phyloP scores from a whole-genome alignment of 176 grass and related monocot genomes.

The Aegilops tauschii region DNA sequence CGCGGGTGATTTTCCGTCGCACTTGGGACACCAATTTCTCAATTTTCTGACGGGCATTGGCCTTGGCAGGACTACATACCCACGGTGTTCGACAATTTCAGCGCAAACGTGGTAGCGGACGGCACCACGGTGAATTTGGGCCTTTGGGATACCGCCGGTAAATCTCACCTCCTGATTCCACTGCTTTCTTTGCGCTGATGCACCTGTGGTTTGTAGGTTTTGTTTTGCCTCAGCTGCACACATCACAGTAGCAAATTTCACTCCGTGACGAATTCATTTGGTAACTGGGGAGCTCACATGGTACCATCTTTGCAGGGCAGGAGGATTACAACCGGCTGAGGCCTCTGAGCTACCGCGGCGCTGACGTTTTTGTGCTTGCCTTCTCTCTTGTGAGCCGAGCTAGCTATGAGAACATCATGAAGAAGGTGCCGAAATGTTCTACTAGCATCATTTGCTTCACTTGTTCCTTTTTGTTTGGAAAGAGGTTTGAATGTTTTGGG shows the following conservation, averaged over 20 bases:
- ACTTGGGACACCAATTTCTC: neutral
- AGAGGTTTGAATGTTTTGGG: neutral
- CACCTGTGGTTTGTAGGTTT: neutral
- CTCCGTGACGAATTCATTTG: neutral
- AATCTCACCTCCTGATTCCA: neutral
- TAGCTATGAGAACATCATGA: conserved; percentile 98
- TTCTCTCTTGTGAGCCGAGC: conserved; percentile 97
- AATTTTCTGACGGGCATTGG: neutral
- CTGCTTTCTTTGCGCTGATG: neutral
- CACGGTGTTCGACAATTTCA: conserved; percentile 99
- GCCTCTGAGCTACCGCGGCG: conserved; percentile 94
- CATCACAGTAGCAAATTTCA: neutral
- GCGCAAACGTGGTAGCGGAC: conserved; percentile 87
- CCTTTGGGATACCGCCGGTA: conserved; percentile 98
- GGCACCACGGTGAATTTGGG: conserved; percentile 90
- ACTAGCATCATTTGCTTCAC: neutral
- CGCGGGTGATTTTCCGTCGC: neutral
- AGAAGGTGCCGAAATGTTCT: conserved; percentile 57
- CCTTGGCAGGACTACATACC: conserved; percentile 86
- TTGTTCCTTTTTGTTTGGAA: neutral
- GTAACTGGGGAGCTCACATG: conserved; percentile 14
- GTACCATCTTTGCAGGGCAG: conserved; percentile 56
- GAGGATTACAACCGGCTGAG: conserved; percentile 98
- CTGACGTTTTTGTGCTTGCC: conserved; percentile 95
- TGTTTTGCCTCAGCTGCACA: neutral